phyloP scores from a whole-genome alignment of 495 filamentous ascomycete species.

The Staphylotrichum tortipilum region DNA sequence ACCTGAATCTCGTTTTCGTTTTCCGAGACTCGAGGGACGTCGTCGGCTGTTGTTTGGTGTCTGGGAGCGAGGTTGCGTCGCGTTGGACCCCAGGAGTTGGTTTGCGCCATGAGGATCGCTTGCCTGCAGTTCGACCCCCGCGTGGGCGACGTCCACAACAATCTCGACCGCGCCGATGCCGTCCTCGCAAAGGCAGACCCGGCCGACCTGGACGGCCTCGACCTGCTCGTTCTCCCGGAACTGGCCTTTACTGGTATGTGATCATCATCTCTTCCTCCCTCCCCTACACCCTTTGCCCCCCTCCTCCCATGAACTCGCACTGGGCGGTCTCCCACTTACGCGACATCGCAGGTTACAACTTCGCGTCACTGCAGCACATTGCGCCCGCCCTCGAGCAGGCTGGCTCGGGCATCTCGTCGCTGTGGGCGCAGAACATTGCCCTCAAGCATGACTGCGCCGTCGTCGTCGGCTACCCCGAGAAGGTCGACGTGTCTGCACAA shows the following conservation, averaged over 20 bases:
- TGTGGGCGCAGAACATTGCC: conserved; percentile 74
- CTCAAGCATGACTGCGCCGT: conserved; percentile 66
- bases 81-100: neutral
- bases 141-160: conserved; percentile 67
- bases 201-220: conserved; percentile 47
- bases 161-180: conserved; percentile 64
- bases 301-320: too few species aligned
- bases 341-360: conserved; percentile 68
- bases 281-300: too few species aligned
- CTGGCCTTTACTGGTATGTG: conserved; percentile 71
- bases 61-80: neutral
- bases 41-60: neutral
- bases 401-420: conserved; percentile 60
- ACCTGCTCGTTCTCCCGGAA: conserved; percentile 77
- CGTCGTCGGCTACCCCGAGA: conserved; percentile 86
- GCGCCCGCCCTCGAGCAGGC: conserved; percentile 70
- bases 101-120: conserved; percentile 24
- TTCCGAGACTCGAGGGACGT: neutral
- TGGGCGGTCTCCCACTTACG: neutral
- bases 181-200: conserved; percentile 50
- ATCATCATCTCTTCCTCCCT: conserved; percentile 22
- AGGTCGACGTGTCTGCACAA: conserved; percentile 37
- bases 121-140: conserved; percentile 58
- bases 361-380: conserved; percentile 69
- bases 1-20: neutral